Evolutionary conservation across 1,284 basidiomycete species (phyloP).

Genomic region (Cutaneotrichosporon spelunceum): DNA sequence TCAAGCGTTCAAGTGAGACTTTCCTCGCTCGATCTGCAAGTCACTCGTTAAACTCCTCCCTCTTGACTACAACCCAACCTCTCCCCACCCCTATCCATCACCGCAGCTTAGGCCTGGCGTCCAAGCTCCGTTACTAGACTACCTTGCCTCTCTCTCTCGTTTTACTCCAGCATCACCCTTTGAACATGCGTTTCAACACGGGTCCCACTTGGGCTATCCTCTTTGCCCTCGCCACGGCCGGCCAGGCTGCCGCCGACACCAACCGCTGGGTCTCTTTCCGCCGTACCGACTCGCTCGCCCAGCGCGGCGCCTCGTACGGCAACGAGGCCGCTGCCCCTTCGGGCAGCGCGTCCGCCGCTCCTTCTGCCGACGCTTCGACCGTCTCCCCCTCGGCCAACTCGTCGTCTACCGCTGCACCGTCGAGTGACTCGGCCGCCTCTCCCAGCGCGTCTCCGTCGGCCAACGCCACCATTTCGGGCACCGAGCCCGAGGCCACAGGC

Average conservation of each 20-base stretch:
- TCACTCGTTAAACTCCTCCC: constrained; percentile 14
- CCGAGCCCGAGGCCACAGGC: neutral
- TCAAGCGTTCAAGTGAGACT: constrained; percentile 8
- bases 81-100: neutral
- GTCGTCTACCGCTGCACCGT: too few species aligned
- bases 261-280: constrained; percentile 14
- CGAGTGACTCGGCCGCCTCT: neutral
- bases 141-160: neutral
- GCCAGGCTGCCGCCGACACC: constrained; percentile 20
- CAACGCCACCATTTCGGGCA: neutral
- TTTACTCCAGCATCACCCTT: neutral
- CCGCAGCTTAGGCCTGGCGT: constrained; percentile 5
- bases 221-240: constrained; percentile 21
- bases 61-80: neutral
- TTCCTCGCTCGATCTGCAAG: constrained; percentile 6
- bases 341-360: neutral
- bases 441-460: neutral
- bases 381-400: too few species aligned
- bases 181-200: constrained; percentile 20
- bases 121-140: neutral
- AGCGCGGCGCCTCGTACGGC: constrained; percentile 5
- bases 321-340: neutral
- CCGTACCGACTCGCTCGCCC: constrained; percentile 2
- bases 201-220: constrained; percentile 18
- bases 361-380: too few species aligned